phyloP scores from a whole-genome alignment of 225 moss, liverwort and hornwort species.

The Asterella californica region DNA sequence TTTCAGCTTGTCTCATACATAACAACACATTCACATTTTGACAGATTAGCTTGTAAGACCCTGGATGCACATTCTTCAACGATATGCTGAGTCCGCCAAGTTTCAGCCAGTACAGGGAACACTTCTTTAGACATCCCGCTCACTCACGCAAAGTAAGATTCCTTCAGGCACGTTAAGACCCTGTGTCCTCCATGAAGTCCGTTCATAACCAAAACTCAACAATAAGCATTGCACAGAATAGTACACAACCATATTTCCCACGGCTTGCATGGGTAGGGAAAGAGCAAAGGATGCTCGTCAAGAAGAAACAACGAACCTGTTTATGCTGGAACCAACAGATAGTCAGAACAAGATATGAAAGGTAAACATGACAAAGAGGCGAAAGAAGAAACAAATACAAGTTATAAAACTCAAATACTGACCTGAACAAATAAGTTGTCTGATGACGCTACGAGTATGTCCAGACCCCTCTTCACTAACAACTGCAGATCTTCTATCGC shows the following conservation, averaged over 20 bases:
- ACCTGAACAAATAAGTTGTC: slow-evolving; percentile 91
- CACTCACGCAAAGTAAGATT: too few relatives aligned
- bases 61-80: too few relatives aligned
- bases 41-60: neutral
- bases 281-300: neutral
- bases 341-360: neutral
- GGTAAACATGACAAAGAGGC: neutral
- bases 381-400: neutral
- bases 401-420: neutral
- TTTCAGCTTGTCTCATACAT: neutral
- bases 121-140: neutral
- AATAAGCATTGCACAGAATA: neutral
- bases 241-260: neutral
- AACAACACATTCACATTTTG: neutral
- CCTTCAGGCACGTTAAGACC: neutral
- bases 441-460: slow-evolving; percentile 62
- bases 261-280: neutral
- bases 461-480: slow-evolving; percentile 70
- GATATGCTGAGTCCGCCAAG: too few relatives aligned
- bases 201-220: neutral
- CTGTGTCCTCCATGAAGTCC: neutral
- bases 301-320: neutral
- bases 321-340: neutral
- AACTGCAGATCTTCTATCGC: slow-evolving; percentile 69
- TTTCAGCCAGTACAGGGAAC: too few relatives aligned